phyloP scores from a whole-genome alignment of 2,329 filamentous ascomycete species.

The Amylocarpus encephaloides region DNA sequence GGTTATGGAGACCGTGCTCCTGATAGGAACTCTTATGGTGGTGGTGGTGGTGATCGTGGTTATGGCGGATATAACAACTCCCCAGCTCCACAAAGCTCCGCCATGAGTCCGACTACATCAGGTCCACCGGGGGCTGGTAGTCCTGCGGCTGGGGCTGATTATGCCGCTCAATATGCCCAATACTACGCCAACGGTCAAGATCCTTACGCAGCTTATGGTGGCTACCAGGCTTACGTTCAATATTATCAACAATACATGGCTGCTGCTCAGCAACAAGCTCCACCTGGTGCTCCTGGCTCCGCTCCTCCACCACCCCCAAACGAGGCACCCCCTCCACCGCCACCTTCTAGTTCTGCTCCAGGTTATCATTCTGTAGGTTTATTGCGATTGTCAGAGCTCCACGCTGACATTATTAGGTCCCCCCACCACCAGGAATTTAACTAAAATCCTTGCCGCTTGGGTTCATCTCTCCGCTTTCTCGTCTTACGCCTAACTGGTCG shows the following conservation, averaged over 20 bases:
- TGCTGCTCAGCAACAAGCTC: constrained; percentile 41
- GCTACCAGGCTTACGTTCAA: constrained; percentile 69
- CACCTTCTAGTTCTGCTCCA: constrained; percentile 45
- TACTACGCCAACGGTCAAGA: constrained; percentile 65
- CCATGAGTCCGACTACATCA: constrained; percentile 37
- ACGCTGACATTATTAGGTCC: constrained; percentile 34
- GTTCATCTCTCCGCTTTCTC: constrained; percentile 4
- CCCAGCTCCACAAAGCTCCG: constrained; percentile 25
- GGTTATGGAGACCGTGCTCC: constrained; percentile 49
- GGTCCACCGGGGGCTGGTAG: constrained; percentile 38
- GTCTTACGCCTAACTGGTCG: background rate
- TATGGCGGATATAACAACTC: constrained; percentile 34
- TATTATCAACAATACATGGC: constrained; percentile 70
- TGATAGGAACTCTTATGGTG: constrained; percentile 37
- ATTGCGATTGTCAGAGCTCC: background rate
- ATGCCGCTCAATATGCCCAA: constrained; percentile 75
- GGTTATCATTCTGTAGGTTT: constrained; percentile 52
- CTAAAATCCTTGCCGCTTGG: constrained; percentile 4
- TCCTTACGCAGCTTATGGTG: constrained; percentile 86
- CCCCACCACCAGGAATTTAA: constrained; percentile 45
- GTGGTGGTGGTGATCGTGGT: constrained; percentile 31
- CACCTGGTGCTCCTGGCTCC: constrained; percentile 40
- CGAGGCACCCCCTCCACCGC: constrained; percentile 55
- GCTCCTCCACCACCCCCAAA: constrained; percentile 52
- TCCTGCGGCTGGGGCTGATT: constrained; percentile 50